Base-by-base conservation (phyloP, 371 early-diverging fungal species). In the Circinella minor region DNA sequence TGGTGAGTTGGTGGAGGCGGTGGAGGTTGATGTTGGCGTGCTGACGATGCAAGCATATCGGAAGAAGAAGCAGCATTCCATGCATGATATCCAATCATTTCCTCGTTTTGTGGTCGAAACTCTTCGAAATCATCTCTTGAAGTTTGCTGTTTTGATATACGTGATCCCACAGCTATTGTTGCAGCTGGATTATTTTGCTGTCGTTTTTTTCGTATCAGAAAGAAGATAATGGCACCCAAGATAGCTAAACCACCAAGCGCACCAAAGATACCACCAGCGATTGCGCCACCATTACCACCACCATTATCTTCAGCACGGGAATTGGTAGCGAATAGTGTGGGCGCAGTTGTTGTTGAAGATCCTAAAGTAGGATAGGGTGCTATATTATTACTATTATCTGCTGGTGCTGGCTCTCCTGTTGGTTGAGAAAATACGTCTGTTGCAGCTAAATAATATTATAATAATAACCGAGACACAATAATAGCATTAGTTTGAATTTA, bases 21-120 rank as follows among this genome's bases (percentile, higher is more conserved):
- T 51, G 48, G 65, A 34, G 65, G n/a, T 51, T 65, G 27, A 36
- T 65, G 34, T 36, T 51, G 27, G 2, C 27, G 54, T 11, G 65
- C 65, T 14, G 65, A 65, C 3, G 65, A 65, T 36, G 65, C 65
- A 3, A 65, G 65, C 65, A 65, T 65, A 36, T 65, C 54, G 14
- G 65, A 65, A 9, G 65, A 65, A 36, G 65, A 65, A 10, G 54
- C 65, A 4, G 65, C 65, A 34, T 54, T 65, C 54, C 54, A 65
- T 20, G 65, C 65, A 34, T 65, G 65, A 18, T 27, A 65, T 11
- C 65, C 65, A 65, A 65, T 54, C 36, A 65, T 49, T 36, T 65
- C 37, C 36, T 46, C 48, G n/a, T 48, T 46, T 18, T 46, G 65
- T 47, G 64, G 49, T 34, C 48, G 47, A 18, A 36, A 51, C 15